Evolutionary conservation across 2,329 filamentous ascomycete species (phyloP).

Genomic region (Pezicula carpinea): DNA sequence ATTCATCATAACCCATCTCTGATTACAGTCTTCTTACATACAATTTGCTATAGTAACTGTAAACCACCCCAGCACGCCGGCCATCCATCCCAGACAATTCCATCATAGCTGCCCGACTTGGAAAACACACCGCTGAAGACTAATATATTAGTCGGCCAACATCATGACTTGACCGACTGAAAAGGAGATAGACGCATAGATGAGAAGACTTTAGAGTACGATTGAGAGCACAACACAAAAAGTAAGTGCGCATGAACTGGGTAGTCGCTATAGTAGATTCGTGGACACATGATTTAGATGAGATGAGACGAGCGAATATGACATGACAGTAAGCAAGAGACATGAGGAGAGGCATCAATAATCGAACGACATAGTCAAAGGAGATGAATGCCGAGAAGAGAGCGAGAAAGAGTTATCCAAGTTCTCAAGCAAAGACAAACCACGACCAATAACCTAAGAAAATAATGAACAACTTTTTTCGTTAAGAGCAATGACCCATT

Average conservation of each 20-base stretch:
- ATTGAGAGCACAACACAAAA: background rate
- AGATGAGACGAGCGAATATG: slow-evolving; percentile 19
- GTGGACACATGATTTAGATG: slow-evolving; percentile 27
- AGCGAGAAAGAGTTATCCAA: slow-evolving; percentile 12
- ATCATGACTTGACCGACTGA: background rate
- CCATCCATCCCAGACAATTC: too few relatives aligned
- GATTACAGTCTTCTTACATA: too few relatives aligned
- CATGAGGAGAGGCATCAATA: too few relatives aligned
- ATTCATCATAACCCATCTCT: too few relatives aligned
- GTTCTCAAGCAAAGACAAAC: slow-evolving; percentile 15
- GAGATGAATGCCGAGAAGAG: slow-evolving; percentile 9
- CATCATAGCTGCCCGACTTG: too few relatives aligned
- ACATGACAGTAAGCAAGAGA: too few relatives aligned
- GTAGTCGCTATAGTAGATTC: slow-evolving; percentile 35
- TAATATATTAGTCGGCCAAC: too few relatives aligned
- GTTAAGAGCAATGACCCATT: slow-evolving; percentile 24
- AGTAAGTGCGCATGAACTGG: slow-evolving; percentile 18
- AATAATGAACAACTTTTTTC: slow-evolving; percentile 25
- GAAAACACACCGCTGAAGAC: too few relatives aligned
- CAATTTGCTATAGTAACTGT: too few relatives aligned
- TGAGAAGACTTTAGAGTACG: background rate
- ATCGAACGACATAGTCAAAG: slow-evolving; percentile 21
- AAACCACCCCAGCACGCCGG: too few relatives aligned
- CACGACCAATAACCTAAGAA: slow-evolving; percentile 21
- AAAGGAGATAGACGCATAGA: slow-evolving; percentile 3